Conservation (phyloP, 768 basidiomycete species). For the Hygrophorus russula region DNA sequence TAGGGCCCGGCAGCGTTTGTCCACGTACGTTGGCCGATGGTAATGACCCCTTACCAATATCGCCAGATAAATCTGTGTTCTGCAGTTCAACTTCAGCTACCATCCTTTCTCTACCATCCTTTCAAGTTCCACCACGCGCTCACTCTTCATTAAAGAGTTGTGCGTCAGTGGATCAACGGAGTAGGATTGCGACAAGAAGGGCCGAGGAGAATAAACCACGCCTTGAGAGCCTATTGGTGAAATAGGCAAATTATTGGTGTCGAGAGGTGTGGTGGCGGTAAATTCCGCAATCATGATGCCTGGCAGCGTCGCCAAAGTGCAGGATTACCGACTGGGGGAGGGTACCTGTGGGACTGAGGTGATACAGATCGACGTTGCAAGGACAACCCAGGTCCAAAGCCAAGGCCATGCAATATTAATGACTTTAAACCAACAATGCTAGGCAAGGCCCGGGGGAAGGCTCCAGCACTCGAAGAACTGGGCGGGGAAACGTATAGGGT, state of each 20-base stretch:
- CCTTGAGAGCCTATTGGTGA: conserved; percentile 18
- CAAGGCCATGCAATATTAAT: conserved; percentile 21
- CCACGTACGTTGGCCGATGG: conserved; percentile 13
- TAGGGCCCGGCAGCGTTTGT: conserved; percentile 53
- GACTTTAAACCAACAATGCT: conserved; percentile 13
- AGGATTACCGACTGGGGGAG: conserved; percentile 19
- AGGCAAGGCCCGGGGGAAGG: conserved; percentile 20
- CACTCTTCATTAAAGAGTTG: conserved; percentile 32
- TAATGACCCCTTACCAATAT: conserved; percentile 19
- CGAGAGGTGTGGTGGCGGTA: conserved; percentile 6
- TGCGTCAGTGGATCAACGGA: conserved; percentile 27
- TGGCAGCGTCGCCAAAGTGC: conserved; percentile 7
- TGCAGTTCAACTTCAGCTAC: conserved; percentile 42
- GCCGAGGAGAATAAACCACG: conserved; percentile 53
- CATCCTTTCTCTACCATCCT: too few relatives aligned
- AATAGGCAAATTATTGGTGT: conserved; percentile 10
- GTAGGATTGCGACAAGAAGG: conserved; percentile 49
- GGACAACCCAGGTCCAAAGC: conserved; percentile 18
- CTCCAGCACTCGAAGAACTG: conserved; percentile 43
- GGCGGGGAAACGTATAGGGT: conserved; percentile 16
- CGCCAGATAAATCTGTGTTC: conserved; percentile 25
- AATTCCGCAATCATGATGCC: not conserved
- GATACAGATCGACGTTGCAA: conserved; percentile 54
- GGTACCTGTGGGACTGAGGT: conserved; percentile 45
- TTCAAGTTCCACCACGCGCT: conserved; percentile 61